These are phyloP conservation scores for Fermentozyma sake DNA, from an alignment of 1,139 yeast species.

Conservation along the genomic window DNA sequence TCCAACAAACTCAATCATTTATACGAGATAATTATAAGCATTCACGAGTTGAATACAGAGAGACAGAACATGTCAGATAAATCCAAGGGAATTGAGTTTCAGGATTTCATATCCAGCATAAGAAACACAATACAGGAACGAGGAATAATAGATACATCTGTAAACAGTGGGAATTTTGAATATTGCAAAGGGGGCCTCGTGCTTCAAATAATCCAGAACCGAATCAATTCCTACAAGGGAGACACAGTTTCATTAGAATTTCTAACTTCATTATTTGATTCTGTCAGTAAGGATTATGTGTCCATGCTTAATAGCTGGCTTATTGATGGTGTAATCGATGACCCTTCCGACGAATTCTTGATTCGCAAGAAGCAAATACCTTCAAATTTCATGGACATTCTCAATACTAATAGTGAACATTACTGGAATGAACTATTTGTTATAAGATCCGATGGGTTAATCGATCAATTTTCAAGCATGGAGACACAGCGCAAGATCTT, in stretches of 20 bases:
- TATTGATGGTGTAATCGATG: conserved; percentile 66
- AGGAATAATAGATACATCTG: conserved; percentile 42
- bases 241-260: conserved; percentile 56
- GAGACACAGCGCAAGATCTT: conserved; percentile 62
- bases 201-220: conserved; percentile 55
- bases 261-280: conserved; percentile 48
- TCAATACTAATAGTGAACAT: conserved; percentile 57
- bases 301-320: conserved; percentile 76
- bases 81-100: conserved; percentile 7
- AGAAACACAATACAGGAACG: conserved; percentile 35
- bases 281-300: conserved; percentile 62
- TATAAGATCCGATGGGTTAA: conserved; percentile 69
- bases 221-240: conserved; percentile 59
- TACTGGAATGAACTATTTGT: conserved; percentile 86
- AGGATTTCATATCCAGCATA: conserved; percentile 10
- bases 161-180: conserved; percentile 51
- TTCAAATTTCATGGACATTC: conserved; percentile 26
- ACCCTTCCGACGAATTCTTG: conserved; percentile 81
- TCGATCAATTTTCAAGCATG: conserved; percentile 57
- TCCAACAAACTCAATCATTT: conserved; percentile 43
- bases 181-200: conserved; percentile 68
- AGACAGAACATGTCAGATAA: conserved; percentile 11
- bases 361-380: conserved; percentile 46
- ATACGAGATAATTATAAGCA: conserved; percentile 48
- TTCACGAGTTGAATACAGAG: conserved; percentile 37